Evolutionary conservation across 306 rosid genomes (phyloP).

Genomic region (Corylus heterophylla): DNA sequence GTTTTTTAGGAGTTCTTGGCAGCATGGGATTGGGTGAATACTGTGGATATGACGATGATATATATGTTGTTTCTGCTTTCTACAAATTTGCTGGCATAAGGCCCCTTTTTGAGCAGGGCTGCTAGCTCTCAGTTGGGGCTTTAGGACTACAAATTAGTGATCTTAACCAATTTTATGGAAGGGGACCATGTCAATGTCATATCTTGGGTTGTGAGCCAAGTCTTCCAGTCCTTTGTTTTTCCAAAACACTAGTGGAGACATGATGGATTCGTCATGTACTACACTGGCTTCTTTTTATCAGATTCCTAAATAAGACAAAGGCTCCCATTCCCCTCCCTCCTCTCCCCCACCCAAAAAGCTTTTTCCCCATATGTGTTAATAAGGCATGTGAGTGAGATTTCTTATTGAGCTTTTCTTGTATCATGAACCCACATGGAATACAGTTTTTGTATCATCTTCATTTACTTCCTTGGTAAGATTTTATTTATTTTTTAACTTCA

Average conservation of each 20-base stretch:
- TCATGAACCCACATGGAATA: background rate
- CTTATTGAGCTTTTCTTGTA: background rate
- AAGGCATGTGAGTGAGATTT: background rate
- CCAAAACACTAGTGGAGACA: background rate
- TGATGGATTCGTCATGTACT: background rate
- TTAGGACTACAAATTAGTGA: background rate
- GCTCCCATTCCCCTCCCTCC: background rate
- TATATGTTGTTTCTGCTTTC: background rate
- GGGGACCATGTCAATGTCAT: background rate
- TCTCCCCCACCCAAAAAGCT: background rate
- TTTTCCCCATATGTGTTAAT: background rate
- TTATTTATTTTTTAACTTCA: constrained; percentile 21
- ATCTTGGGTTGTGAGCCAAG: background rate
- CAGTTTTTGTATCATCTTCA: background rate
- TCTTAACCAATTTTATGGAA: background rate
- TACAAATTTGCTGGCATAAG: background rate
- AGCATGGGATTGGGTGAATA: background rate
- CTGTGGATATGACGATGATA: background rate
- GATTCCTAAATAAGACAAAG: background rate
- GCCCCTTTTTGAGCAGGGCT: background rate
- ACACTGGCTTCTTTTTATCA: background rate
- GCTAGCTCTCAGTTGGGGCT: background rate
- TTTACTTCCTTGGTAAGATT: constrained; percentile 18
- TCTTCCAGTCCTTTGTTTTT: background rate
- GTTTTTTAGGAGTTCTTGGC: background rate